Conservation (phyloP, 2,329 filamentous ascomycete genomes). For the Aspergillus pseudonomiae region DNA sequence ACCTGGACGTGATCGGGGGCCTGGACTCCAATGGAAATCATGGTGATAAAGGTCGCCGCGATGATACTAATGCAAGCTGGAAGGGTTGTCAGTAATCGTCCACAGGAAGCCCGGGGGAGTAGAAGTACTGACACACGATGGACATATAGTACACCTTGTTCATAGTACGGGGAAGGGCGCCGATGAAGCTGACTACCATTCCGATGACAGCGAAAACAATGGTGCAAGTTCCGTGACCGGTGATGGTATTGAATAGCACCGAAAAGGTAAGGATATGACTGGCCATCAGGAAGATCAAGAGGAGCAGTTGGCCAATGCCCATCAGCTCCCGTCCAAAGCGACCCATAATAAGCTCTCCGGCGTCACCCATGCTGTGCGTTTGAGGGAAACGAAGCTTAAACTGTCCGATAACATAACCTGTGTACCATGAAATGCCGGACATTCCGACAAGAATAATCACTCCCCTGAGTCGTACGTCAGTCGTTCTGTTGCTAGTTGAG, state of each 20-base stretch:
- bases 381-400: conserved; percentile 61
- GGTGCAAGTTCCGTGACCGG: conserved; percentile 63
- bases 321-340: conserved; percentile 63
- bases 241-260: conserved; percentile 68
- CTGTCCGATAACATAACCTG: conserved; percentile 62
- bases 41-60: conserved; percentile 65
- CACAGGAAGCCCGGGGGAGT: background rate
- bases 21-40: conserved; percentile 64
- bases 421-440: conserved; percentile 60
- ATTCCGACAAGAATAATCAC: conserved; percentile 57
- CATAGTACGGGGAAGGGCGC: conserved; percentile 64
- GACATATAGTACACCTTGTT: conserved; percentile 64
- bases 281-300: conserved; percentile 69
- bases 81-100: conserved; percentile 4
- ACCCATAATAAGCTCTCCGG: conserved; percentile 66
- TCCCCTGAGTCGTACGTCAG: conserved; percentile 36
- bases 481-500: background rate
- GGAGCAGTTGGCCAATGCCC: conserved; percentile 62
- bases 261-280: conserved; percentile 72
- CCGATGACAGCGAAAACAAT: conserved; percentile 65
- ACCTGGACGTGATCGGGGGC: conserved; percentile 43
- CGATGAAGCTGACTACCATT: conserved; percentile 59
- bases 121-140: conserved; percentile 52
- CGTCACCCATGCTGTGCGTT: conserved; percentile 69
- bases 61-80: conserved; percentile 65